Base-by-base conservation (phyloP, 192 early-diverging fungal genomes). In the Irineochytrium annulatum region DNA sequence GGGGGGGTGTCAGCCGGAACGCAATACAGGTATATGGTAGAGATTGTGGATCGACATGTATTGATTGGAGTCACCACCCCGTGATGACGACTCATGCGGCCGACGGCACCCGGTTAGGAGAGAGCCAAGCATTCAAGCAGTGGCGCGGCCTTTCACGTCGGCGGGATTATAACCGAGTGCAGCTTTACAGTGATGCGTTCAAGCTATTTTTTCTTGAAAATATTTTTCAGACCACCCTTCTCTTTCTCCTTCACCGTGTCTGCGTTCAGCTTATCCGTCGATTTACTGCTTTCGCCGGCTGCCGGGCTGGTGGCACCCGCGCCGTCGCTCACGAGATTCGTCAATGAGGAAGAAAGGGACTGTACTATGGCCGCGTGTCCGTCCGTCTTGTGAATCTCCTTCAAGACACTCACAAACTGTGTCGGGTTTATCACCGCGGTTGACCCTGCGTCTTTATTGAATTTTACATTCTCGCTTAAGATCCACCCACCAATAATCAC, bases 381-480 rank as follows among this genome's bases (percentile, higher is more conserved):
- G 43, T 80, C 72, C 41, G 72, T 70, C 37, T 84, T 75, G 34
- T 85, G 78, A 56, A 92, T 62, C 22, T 77, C 34, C 30, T 84
- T 86, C 22, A 91, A 62, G 51, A 77, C 72, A n/a, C 83, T 70
- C 14, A 91, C 69, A 63, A 90, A 90, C 57, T 83, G 68, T 6
- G 73, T 66, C 28, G 90, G 84, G 22, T 86, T 85, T 26, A 86
- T 78, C 2, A 90, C 73, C 55, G 89, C 80, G 1, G 87, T 91
- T 6, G 88, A 89, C 6, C 90, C 87, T 88, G 31, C 14, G 6
- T 19, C 6, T 0, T 57, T 2, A 16, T n/a, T 3, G 48, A 28
- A 51, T 64, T 22, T 24, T 11, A 57, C 0, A 17, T 52, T 31
- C 22, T 13, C 14, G 41, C 34, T 22, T 20, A 35, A 11, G 13